These are phyloP conservation scores for Cyamopsis tetragonoloba DNA, from an alignment of 306 rosid genomes.

Conservation along the genomic window DNA sequence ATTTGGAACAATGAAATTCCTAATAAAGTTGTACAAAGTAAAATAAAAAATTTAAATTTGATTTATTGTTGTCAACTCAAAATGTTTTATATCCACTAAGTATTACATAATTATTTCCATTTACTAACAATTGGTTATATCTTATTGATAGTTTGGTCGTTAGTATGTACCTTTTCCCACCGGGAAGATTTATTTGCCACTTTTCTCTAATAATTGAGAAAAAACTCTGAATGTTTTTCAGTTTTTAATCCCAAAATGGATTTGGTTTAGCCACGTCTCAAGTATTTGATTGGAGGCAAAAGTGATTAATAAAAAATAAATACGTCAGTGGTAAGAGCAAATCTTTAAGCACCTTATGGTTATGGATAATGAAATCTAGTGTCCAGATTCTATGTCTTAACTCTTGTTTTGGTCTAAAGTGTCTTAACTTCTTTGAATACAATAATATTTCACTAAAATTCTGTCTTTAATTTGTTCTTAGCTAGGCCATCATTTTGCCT, in stretches of 20 bases:
- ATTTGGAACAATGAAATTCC: too few relatives aligned
- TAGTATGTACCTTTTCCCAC: not conserved
- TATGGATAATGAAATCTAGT: constrained; percentile 23
- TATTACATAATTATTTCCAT: not conserved
- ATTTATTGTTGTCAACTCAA: not conserved
- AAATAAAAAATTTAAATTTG: not conserved
- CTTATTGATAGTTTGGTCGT: not conserved
- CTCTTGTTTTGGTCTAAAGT: too few relatives aligned
- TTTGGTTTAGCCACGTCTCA: not conserved
- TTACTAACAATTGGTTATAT: not conserved
- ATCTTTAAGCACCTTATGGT: constrained; percentile 6
- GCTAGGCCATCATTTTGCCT: constrained; percentile 40
- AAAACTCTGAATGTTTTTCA: constrained; percentile 23
- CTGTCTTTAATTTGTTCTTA: too few relatives aligned
- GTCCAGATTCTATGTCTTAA: constrained; percentile 23
- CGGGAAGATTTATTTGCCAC: not conserved
- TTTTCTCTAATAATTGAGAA: not conserved
- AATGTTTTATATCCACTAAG: not conserved
- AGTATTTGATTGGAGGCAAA: constrained; percentile 9
- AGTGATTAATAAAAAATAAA: constrained; percentile 1
- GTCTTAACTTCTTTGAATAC: constrained; percentile 1
- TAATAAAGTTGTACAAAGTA: too few relatives aligned
- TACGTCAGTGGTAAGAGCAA: not conserved
- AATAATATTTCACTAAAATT: not conserved
- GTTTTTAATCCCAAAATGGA: not conserved